Conservation (phyloP, 2,329 filamentous ascomycete genomes). For the Talaromyces atroroseus region DNA sequence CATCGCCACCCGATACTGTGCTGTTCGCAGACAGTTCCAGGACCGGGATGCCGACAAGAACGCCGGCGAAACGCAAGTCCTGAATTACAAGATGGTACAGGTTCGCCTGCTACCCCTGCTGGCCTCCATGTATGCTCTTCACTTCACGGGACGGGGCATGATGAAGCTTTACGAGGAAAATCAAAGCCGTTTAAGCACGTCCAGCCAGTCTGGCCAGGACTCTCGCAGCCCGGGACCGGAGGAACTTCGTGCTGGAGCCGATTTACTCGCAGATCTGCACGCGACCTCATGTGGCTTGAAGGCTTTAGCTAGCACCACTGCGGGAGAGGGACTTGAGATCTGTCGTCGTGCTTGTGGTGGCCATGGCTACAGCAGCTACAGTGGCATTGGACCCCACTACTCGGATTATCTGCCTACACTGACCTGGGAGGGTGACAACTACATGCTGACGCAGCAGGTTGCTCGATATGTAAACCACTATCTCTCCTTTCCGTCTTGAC, state of each 20-base stretch:
- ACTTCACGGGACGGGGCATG: conserved; percentile 9
- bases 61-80: neutral
- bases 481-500: too few relatives aligned
- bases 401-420: conserved; percentile 67
- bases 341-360: conserved; percentile 72
- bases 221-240: too few relatives aligned
- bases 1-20: conserved; percentile 9
- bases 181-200: neutral
- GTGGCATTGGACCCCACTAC: conserved; percentile 70
- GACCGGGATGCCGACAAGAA: conserved; percentile 4
- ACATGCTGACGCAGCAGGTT: conserved; percentile 77
- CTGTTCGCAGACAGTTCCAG: conserved; percentile 11
- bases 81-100: conserved; percentile 12
- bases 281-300: conserved; percentile 73
- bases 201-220: too few relatives aligned
- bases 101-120: conserved; percentile 11
- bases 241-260: neutral
- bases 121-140: conserved; percentile 10
- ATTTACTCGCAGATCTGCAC: conserved; percentile 63
- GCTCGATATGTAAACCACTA: too few relatives aligned
- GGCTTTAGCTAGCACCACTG: conserved; percentile 64
- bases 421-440: conserved; percentile 76
- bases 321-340: conserved; percentile 68
- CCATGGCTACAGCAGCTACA: conserved; percentile 65
- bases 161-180: conserved; percentile 2